phyloP scores from a whole-genome alignment of 2,329 filamentous ascomycete species.

The Cladosporium cucumerinum region DNA sequence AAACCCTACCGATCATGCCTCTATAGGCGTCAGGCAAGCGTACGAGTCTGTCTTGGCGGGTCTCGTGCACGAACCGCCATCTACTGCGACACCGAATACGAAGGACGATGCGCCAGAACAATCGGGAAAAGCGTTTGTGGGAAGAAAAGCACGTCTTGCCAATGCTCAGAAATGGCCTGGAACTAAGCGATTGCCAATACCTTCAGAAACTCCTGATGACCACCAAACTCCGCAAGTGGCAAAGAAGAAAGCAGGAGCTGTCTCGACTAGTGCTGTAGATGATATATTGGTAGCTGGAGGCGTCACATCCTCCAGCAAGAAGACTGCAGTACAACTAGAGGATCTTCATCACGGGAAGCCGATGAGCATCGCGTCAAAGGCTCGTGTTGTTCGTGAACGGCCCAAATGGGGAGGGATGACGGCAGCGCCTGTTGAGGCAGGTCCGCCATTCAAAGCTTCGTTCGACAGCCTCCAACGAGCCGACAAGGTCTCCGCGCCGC shows the following conservation, averaged over 20 bases:
- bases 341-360: not conserved
- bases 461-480: conserved; percentile 6
- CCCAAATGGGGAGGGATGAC: conserved; percentile 8
- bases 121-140: not conserved
- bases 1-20: not conserved
- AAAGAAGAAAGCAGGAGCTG: not conserved
- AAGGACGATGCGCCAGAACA: not conserved
- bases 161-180: not conserved
- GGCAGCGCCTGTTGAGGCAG: not conserved
- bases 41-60: conserved; percentile 1
- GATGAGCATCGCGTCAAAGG: not conserved
- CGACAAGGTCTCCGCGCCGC: conserved; percentile 9
- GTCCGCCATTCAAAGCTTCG: not conserved
- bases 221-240: not conserved
- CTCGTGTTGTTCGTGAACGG: not conserved
- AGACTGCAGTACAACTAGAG: not conserved
- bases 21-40: not conserved
- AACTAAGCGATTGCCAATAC: not conserved
- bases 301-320: not conserved
- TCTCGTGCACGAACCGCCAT: not conserved
- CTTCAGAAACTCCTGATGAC: not conserved
- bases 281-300: not conserved
- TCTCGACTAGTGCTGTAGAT: not conserved
- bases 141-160: not conserved
- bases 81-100: not conserved